Percentiles rank a stretch among this genome's conserved stretches.
phyloP scores from a whole-genome alignment of 805 yeast species.

The Spencermartinsiella europaea region DNA sequence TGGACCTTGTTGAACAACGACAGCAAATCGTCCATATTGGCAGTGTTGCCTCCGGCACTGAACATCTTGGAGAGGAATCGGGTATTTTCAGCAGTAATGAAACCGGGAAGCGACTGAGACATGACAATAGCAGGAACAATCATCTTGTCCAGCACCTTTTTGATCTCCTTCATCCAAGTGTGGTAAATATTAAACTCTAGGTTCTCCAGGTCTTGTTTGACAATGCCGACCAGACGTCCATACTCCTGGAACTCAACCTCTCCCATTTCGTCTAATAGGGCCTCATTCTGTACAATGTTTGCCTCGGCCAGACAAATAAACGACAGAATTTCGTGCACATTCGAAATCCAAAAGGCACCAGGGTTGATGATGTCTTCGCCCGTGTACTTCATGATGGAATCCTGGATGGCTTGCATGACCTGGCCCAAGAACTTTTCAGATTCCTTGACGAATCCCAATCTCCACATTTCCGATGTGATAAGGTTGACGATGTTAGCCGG shows the following conservation, averaged over 20 bases:
- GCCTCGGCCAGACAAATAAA: conserved; percentile 91
- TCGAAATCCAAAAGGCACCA: conserved; percentile 97
- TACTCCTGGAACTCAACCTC: conserved; percentile 88
- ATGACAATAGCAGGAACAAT: conserved; percentile 92
- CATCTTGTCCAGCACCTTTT: conserved; percentile 82
- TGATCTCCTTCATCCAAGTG: conserved; percentile 95
- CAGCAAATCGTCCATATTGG: conserved; percentile 91
- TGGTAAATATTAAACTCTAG: conserved; percentile 90
- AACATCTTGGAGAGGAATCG: conserved; percentile 83
- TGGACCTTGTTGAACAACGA: conserved; percentile 84
- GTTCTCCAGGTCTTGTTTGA: conserved; percentile 90
- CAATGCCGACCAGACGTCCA: conserved; percentile 79
- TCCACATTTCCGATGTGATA: conserved; percentile 95
- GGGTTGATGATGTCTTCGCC: conserved; percentile 85
- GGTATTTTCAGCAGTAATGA: conserved; percentile 76
- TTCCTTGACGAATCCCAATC: conserved; percentile 87
- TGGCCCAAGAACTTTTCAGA: conserved; percentile 88
- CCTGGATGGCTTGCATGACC: conserved; percentile 81
- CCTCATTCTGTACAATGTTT: conserved; percentile 81
- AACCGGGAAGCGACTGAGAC: conserved; percentile 94
- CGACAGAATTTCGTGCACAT: conserved; percentile 91
- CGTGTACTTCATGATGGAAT: conserved; percentile 67
- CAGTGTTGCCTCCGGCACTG: conserved; percentile 54
- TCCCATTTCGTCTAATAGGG: conserved; percentile 75
- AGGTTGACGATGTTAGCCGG: conserved; percentile 94